Conservation (phyloP, 768 basidiomycete species). For the Calocybe gangraenosa region DNA sequence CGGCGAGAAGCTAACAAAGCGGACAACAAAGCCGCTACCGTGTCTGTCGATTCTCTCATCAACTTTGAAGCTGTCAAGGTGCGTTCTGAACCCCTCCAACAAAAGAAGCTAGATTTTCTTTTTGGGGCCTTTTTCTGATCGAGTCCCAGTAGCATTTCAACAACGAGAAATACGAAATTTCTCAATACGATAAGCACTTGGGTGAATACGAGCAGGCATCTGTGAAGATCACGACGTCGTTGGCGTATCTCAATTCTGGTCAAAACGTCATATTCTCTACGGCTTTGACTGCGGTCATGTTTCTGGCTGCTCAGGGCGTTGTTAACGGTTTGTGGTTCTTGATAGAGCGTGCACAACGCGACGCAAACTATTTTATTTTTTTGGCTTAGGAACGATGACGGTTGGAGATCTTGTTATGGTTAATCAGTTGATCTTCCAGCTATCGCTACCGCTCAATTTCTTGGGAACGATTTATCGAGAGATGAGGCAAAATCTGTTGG, state of each 20-base stretch:
- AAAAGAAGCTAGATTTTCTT: background rate
- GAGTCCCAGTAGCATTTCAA: slow-evolving; percentile 76
- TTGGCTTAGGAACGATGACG: slow-evolving; percentile 95
- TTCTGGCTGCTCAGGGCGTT: slow-evolving; percentile 92
- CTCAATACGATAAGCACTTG: slow-evolving; percentile 89
- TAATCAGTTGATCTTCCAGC: slow-evolving; percentile 96
- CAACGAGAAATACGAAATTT: slow-evolving; percentile 89
- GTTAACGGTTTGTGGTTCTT: slow-evolving; percentile 60
- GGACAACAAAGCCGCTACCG: slow-evolving; percentile 93
- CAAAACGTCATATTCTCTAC: slow-evolving; percentile 96
- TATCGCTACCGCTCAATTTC: slow-evolving; percentile 95
- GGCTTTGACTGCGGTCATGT: slow-evolving; percentile 93
- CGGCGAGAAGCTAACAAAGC: slow-evolving; percentile 93
- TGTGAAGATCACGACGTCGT: slow-evolving; percentile 90
- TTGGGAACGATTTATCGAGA: slow-evolving; percentile 97
- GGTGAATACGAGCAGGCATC: slow-evolving; percentile 86
- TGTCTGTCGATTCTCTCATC: slow-evolving; percentile 92
- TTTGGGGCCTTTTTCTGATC: background rate
- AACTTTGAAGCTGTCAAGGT: slow-evolving; percentile 99
- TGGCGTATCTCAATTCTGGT: slow-evolving; percentile 92
- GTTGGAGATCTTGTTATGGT: slow-evolving; percentile 99
- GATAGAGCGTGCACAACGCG: background rate
- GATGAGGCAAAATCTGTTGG: slow-evolving; percentile 90
- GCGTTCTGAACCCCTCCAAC: slow-evolving; percentile 5
- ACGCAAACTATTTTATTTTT: background rate